phyloP scores from a whole-genome alignment of 257 asterid genomes.

The Marsdenia floribunda region DNA sequence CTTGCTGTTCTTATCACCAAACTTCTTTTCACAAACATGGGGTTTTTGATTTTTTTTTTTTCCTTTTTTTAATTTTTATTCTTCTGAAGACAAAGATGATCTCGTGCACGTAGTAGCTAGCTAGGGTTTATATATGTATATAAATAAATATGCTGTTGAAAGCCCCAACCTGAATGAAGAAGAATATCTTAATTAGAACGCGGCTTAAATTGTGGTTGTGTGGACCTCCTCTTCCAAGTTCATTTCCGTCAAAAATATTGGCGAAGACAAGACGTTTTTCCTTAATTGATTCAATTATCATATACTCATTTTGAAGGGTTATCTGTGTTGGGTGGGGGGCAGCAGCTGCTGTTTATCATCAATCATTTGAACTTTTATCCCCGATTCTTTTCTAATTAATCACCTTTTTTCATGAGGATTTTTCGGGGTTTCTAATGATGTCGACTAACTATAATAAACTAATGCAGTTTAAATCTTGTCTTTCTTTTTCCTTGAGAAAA shows the following conservation, averaged over 20 bases:
- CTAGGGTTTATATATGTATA: too few relatives aligned
- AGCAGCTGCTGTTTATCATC: not conserved
- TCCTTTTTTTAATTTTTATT: too few relatives aligned
- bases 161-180: not conserved
- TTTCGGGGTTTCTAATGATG: conserved; percentile 11
- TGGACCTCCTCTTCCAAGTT: not conserved
- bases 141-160: too few relatives aligned
- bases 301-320: not conserved
- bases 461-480: not conserved
- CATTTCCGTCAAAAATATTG: not conserved
- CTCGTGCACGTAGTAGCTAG: not conserved
- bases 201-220: not conserved
- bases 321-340: not conserved
- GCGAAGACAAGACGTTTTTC: not conserved
- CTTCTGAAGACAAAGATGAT: not conserved
- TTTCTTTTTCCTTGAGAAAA: too few relatives aligned
- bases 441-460: conserved; percentile 16
- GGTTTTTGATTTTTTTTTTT: not conserved
- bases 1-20: not conserved
- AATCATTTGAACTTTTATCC: not conserved
- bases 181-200: not conserved
- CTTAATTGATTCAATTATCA: not conserved
- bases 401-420: not conserved
- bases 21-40: not conserved
- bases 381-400: conserved; percentile 1